Evolutionary conservation across 169 alveolate genomes (phyloP), one percentile per base, ranked within the genome.

Genomic region (Eimeria necatrix): DNA sequence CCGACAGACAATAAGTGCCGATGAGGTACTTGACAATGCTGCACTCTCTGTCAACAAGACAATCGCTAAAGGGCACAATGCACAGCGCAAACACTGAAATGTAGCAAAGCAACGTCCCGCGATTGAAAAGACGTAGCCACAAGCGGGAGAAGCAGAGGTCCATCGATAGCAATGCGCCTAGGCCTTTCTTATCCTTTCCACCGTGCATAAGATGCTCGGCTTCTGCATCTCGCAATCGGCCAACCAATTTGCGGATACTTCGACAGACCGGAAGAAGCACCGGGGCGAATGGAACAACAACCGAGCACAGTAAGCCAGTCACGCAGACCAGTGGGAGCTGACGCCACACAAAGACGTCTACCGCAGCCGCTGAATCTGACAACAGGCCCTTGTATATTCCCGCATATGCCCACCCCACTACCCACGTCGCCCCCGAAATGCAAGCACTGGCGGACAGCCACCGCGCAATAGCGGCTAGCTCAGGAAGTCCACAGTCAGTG

Each of bases 1-100:
- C 92, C 46, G 64, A 56, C 16, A 85, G 46, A 71, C 92, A 85
- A 32, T 41, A 85, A 4, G 41, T 26, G 81, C 22, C 20, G 70
- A 85, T 60, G 81, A 85, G 92, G 41, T 59, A 85, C 80, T 46
- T 85, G 81, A 85, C 92, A 85, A 85, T 46, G 4, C 56, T 16
- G 92, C 61, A 85, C 14, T 85, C 92, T 52, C 92, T 41, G 49
- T 85, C 92, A 14, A 85, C 92, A 46, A 53, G 20, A 81, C 92
- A 85, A 59, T 85, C 81, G 49, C 64, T 85, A 20, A 85, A 85
- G 60, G 92, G 92, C 49, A 85, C 49, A 41, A 85, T 32, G 92
- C 76, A 85, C 76, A 85, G 59, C 24, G 41, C 51, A 48, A 85
- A n/a, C 92, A 85, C 5, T 5, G 92, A 26, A 14, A 22, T 78